These are phyloP conservation scores for Vaccinium darrowii DNA, from an alignment of 148 eudicot genomes.

Conservation along the genomic window DNA sequence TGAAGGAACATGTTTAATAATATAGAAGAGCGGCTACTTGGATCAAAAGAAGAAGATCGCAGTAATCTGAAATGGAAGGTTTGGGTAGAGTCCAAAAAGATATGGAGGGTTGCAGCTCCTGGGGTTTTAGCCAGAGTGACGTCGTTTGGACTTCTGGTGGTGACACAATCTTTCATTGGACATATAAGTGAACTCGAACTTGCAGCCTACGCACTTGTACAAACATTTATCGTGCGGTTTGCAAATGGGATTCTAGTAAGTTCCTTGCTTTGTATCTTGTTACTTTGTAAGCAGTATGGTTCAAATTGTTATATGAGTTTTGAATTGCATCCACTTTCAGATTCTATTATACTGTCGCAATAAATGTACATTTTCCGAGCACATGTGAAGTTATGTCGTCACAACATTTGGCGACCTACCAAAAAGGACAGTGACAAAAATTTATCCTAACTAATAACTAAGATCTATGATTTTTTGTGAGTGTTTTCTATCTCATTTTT, in stretches of 20 bases:
- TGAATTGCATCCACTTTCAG: no score
- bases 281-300: no score
- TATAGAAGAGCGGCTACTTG: slow-evolving; percentile 43
- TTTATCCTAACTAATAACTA: no score
- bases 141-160: slow-evolving; percentile 45
- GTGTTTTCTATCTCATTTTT: no score
- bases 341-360: no score
- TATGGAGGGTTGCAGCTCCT: slow-evolving; percentile 68
- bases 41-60: slow-evolving; percentile 22
- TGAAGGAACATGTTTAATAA: slow-evolving; percentile 11
- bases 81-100: slow-evolving; percentile 49
- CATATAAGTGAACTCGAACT: slow-evolving; percentile 35
- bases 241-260: slow-evolving; percentile 57
- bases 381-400: no score
- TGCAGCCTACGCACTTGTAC: slow-evolving; percentile 68
- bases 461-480: no score
- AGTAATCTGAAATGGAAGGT: slow-evolving; percentile 33
- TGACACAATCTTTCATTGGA: no score
- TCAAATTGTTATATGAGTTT: neutral
- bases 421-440: no score
- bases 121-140: slow-evolving; percentile 50
- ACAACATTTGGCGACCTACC: no score
- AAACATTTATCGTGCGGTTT: slow-evolving; percentile 50
- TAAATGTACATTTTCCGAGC: no score
- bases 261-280: neutral